These are phyloP conservation scores for Solanum raphanifolium DNA, from an alignment of 257 asterid genomes.

Conservation along the genomic window DNA sequence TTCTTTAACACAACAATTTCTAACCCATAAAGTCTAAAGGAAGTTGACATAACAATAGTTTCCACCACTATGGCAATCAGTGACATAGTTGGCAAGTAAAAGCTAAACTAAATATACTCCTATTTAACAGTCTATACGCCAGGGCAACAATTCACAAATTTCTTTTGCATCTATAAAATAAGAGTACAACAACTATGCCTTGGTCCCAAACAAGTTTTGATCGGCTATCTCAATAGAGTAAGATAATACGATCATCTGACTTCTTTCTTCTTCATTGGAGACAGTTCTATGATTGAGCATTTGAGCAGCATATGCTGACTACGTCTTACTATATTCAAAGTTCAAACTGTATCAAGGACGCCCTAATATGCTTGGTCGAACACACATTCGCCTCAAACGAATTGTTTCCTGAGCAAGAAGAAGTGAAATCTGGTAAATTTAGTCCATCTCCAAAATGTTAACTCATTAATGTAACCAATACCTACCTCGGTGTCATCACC, in stretches of 20 bases:
- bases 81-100: background rate
- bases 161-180: background rate
- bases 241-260: background rate
- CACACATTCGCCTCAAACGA: conserved; percentile 67
- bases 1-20: background rate
- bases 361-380: conserved; percentile 41
- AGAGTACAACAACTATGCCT: background rate
- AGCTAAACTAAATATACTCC: background rate
- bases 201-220: background rate
- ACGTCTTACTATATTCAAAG: background rate
- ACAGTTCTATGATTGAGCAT: background rate
- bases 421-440: background rate
- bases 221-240: background rate
- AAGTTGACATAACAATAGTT: background rate
- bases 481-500: conserved; percentile 60
- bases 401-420: conserved; percentile 57
- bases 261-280: background rate
- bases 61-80: background rate
- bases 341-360: background rate
- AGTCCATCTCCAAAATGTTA: background rate
- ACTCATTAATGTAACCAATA: background rate
- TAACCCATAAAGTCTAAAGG: background rate
- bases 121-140: background rate
- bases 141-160: background rate
- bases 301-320: background rate